Percentiles rank a stretch among this genome's conserved stretches.
Conservation (phyloP, 2,329 filamentous ascomycete species). For the Aspergillus thermomutatus region DNA sequence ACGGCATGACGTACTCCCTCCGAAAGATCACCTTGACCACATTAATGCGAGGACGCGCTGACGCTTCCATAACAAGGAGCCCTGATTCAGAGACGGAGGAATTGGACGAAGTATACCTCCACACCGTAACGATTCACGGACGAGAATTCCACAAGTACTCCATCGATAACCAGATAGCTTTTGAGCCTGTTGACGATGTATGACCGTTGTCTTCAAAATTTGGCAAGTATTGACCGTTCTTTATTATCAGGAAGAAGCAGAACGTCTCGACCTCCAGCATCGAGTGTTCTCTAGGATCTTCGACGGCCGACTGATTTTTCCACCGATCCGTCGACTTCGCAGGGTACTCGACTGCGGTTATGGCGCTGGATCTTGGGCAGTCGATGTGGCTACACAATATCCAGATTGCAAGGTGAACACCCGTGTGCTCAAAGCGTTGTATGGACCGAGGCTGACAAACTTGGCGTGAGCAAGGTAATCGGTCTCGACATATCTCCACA, state of each 20-base stretch:
- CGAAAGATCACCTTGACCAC: conserved; percentile 6
- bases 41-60: conserved; percentile 18
- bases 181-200: conserved; percentile 70
- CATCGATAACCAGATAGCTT: conserved; percentile 62
- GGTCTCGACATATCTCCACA: conserved; percentile 70
- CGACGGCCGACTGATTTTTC: conserved; percentile 66
- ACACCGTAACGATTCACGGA: conserved; percentile 59
- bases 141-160: conserved; percentile 67
- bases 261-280: conserved; percentile 63
- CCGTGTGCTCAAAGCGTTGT: conserved; percentile 1
- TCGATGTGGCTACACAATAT: conserved; percentile 63
- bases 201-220: conserved; percentile 1
- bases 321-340: conserved; percentile 56
- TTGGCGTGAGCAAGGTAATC: conserved; percentile 53
- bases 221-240: not conserved
- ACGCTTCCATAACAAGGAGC: conserved; percentile 32
- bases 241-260: conserved; percentile 60
- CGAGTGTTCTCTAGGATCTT: conserved; percentile 61
- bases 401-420: conserved; percentile 61
- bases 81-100: conserved; percentile 46
- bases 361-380: conserved; percentile 68
- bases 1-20: conserved; percentile 30
- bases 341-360: conserved; percentile 70
- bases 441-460: conserved; percentile 14
- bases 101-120: conserved; percentile 57